Base-by-base conservation (phyloP, 805 yeast species). In the Yarrowia alimentaria region DNA sequence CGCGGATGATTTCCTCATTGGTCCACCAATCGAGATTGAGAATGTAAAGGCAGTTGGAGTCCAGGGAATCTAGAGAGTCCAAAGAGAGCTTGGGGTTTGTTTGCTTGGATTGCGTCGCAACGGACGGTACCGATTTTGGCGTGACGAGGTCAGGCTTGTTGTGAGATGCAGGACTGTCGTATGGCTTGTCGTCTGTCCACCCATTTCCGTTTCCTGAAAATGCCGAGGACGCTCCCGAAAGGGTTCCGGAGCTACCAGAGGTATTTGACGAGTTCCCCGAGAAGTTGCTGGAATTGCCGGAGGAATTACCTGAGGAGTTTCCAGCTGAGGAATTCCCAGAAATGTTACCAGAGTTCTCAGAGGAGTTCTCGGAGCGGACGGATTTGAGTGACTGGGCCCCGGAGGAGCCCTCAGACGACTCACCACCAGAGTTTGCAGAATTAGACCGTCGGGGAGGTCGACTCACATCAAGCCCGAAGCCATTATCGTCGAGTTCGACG, bases 1-100 rank as follows among this genome's bases (percentile, higher is more conserved):
- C 56, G 2, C 60, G 52, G 4, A 57, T 48, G 12, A 56, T 57
- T 31, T 57, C 60, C 47, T 57, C 60, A n/a, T 34, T 51, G 10
- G 51, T 52, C 60, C 59, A 57, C 60, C 60, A 57, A 14, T 55
- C 53, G 18, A 57, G 38, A 14, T 54, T 56, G 7, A 19, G 18
- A 14, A 57, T 32, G 30, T 43, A 43, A 9, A 43, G 50, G 9
- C 37, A 30, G 21, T 14, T 30, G 18, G 37, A 30, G 19, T 40
- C 47, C 13, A 40, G 47, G 6, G 50, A 1, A 12, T 40, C 33
- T 6, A 40, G 47, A 3, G 26, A 19, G 14, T 40, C 33, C 13
- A 28, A 26, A 11, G 47, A 28, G 14, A 40, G 33, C 17, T 40
- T 40, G 13, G 47, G 25, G 22, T 28, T 40, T 9, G 33, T 40